Conservation (phyloP, 805 yeast species). For the Ogataea ramenticola region DNA sequence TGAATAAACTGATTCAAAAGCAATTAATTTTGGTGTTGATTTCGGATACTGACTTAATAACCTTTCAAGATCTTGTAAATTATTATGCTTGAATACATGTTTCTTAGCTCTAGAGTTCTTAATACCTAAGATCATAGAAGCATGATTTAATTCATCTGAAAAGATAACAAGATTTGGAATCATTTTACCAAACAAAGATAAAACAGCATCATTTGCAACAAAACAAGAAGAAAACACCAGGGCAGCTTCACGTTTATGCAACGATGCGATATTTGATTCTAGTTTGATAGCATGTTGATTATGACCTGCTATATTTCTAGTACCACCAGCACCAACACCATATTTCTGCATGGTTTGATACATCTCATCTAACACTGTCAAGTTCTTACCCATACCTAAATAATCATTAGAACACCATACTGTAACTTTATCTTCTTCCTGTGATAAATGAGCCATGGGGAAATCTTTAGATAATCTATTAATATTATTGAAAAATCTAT, state of each 20-base stretch:
- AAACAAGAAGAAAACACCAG: slow-evolving; percentile 92
- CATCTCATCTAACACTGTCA: slow-evolving; percentile 67
- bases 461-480: slow-evolving; percentile 91
- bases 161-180: slow-evolving; percentile 85
- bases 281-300: slow-evolving; percentile 81
- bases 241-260: slow-evolving; percentile 93
- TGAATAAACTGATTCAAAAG: slow-evolving; percentile 94
- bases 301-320: slow-evolving; percentile 98
- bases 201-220: slow-evolving; percentile 94
- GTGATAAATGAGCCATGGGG: slow-evolving; percentile 82
- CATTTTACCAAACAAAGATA: slow-evolving; percentile 85
- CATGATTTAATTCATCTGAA: slow-evolving; percentile 91
- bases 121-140: slow-evolving; percentile 96
- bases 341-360: slow-evolving; percentile 73
- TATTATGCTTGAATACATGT: slow-evolving; percentile 88
- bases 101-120: slow-evolving; percentile 83
- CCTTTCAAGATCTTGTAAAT: slow-evolving; percentile 74
- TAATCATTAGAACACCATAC: slow-evolving; percentile 99
- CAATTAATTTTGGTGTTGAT: slow-evolving; percentile 88
- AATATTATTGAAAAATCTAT: slow-evolving; percentile 94
- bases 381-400: slow-evolving; percentile 87
- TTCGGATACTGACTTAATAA: slow-evolving; percentile 74
- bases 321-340: slow-evolving; percentile 99
- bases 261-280: slow-evolving; percentile 80
- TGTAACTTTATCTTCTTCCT: slow-evolving; percentile 76